phyloP scores from a whole-genome alignment of 1,284 basidiomycete species.

The Leccinum subrobustum region DNA sequence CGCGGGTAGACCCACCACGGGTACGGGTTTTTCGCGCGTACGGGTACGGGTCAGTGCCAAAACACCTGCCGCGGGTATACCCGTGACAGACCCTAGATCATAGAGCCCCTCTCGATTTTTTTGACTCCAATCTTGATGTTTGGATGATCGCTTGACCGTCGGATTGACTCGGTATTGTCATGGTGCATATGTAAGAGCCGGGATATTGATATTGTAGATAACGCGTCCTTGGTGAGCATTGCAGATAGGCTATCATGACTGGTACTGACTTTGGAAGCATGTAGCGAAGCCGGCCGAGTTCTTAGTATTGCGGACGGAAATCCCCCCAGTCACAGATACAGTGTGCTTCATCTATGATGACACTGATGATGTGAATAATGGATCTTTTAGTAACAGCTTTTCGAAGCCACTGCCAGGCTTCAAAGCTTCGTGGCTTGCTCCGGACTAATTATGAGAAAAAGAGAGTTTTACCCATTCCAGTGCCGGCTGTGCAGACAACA shows the following conservation, averaged over 20 bases:
- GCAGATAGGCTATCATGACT: neutral
- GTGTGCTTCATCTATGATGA: conserved; percentile 11
- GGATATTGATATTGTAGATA: neutral
- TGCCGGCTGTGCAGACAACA: neutral
- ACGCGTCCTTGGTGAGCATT: neutral
- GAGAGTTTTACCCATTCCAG: neutral
- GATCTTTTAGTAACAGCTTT: neutral
- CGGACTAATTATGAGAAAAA: neutral
- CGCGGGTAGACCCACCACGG: too few relatives aligned
- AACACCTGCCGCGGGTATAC: too few relatives aligned
- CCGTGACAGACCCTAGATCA: too few relatives aligned
- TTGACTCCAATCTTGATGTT: conserved; percentile 32
- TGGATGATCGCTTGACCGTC: conserved; percentile 27
- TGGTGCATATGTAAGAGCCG: neutral
- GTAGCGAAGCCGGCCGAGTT: conserved; percentile 1
- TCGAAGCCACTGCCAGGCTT: conserved; percentile 7
- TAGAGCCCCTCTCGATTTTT: conserved; percentile 13
- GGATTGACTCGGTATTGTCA: neutral
- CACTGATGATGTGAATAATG: conserved; percentile 7
- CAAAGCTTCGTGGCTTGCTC: conserved; percentile 8
- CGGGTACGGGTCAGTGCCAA: too few relatives aligned
- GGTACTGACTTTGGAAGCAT: neutral
- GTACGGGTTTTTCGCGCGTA: too few relatives aligned
- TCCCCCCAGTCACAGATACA: conserved; percentile 8
- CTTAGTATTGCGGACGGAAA: conserved; percentile 8